These are phyloP conservation scores for Chlorella ohadii DNA, from an alignment of 139 green algal genomes.

Conservation along the genomic window DNA sequence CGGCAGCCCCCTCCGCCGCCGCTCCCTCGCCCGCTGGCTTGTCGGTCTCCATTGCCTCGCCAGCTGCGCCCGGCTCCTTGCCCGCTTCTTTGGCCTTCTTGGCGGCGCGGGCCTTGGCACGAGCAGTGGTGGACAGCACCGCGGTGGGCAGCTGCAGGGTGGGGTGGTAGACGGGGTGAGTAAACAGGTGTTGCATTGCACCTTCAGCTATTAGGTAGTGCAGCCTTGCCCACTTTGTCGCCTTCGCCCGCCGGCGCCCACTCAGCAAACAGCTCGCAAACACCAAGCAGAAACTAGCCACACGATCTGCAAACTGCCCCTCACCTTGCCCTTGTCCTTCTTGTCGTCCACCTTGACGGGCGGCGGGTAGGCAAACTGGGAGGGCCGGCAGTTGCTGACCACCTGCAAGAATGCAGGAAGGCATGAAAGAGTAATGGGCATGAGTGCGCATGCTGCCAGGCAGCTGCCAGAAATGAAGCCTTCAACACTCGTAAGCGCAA, in stretches of 20 bases:
- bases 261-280: too few relatives aligned
- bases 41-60: constrained; percentile 45
- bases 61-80: neutral
- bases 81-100: constrained; percentile 72
- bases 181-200: too few relatives aligned
- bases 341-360: constrained; percentile 66
- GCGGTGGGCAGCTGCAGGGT: constrained; percentile 87
- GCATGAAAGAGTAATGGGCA: too few relatives aligned
- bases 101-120: constrained; percentile 79
- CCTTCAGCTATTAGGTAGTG: too few relatives aligned
- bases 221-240: too few relatives aligned
- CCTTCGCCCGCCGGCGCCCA: too few relatives aligned
- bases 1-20: constrained; percentile 34
- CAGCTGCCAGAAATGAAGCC: too few relatives aligned
- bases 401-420: constrained; percentile 35
- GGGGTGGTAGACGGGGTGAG: neutral
- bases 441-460: too few relatives aligned
- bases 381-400: constrained; percentile 73
- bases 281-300: too few relatives aligned
- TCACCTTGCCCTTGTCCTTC: constrained; percentile 62
- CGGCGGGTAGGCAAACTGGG: constrained; percentile 90
- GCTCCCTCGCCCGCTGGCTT: constrained; percentile 26
- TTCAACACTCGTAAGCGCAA: too few relatives aligned
- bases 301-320: too few relatives aligned
- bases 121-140: constrained; percentile 95